phyloP scores from a whole-genome alignment of 2,329 filamentous ascomycete species.

The Lecanoromycetidae sp. region DNA sequence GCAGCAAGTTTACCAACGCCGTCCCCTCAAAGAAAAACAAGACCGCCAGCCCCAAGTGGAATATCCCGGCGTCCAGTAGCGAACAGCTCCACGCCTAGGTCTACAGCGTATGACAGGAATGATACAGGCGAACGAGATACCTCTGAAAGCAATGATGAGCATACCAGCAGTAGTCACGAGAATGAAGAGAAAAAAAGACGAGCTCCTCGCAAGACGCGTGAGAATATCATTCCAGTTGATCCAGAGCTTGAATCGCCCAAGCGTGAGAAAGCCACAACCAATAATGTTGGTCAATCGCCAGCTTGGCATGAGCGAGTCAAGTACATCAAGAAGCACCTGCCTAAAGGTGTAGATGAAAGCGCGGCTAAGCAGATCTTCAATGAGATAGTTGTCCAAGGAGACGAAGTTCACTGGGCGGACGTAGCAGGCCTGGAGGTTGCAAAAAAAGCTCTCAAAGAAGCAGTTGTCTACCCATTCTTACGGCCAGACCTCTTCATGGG shows the following conservation, averaged over 20 bases:
- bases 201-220: slow-evolving; percentile 10
- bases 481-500: slow-evolving; percentile 94
- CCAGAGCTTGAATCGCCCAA: slow-evolving; percentile 13
- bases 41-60: slow-evolving; percentile 4
- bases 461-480: slow-evolving; percentile 92
- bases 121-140: slow-evolving; percentile 17
- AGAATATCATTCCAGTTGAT: slow-evolving; percentile 13
- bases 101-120: slow-evolving; percentile 6
- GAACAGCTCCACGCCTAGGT: slow-evolving; percentile 25
- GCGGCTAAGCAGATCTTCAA: slow-evolving; percentile 89
- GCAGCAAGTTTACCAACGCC: slow-evolving; percentile 8
- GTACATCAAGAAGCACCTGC: slow-evolving; percentile 62
- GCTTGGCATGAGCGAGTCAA: slow-evolving; percentile 51
- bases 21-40: slow-evolving; percentile 13
- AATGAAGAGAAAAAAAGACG: slow-evolving; percentile 6
- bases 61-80: slow-evolving; percentile 25
- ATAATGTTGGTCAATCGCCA: slow-evolving; percentile 25
- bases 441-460: slow-evolving; percentile 85
- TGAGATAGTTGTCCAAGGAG: slow-evolving; percentile 86
- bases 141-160: slow-evolving; percentile 28
- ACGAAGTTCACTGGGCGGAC: slow-evolving; percentile 90
- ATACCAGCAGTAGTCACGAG: slow-evolving; percentile 15
- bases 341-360: slow-evolving; percentile 65
- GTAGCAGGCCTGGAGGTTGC: slow-evolving; percentile 82
- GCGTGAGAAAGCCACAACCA: slow-evolving; percentile 27